Base-by-base conservation (phyloP, 73 alveolate genomes). In the Uronychia setigera region DNA sequence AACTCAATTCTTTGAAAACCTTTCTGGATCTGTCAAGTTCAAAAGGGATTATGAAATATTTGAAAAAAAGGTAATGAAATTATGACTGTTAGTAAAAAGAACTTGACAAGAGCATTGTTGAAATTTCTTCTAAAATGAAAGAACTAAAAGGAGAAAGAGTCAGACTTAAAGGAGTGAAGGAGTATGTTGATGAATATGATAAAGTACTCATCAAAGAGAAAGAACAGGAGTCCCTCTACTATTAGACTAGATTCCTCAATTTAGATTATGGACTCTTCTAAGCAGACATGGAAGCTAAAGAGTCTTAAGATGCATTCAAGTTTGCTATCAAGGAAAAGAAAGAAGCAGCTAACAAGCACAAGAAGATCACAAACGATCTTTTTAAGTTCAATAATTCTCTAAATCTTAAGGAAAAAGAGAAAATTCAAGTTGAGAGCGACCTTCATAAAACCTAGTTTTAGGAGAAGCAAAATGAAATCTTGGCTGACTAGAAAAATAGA, bases 141-240 rank as follows among this genome's bases (percentile, higher is more conserved):
- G 34, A 78, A 26, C 60, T 86, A 0, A 86, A 80, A 59, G 46
- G 35, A 32, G 92, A 86, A 34, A 78, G 79, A 60, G 87, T 86
- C n/a, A 86, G 79, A 79, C 87, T 78, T 25, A 86, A 60, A 59
- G 92, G 92, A 1, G 78, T 86, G 25, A 26, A 78, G 75, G 92
- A 86, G 79, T 86, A 76, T 59, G 87, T 33, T 0, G 87, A 79
- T 33, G 33, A 86, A 28, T 46, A 76, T 79, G 74, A 79, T n/a
- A 83, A 86, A 32, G 32, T 79, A 29, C 76, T 58, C 30, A 31
- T 1, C 11, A 26, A 79, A 19, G 59, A 86, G 83, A 86, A 86
- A 33, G 83, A 86, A 26, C 35, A 59, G 28, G 92, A 86, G 46
- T 26, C 33, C 29, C 46, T 57, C 32, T 76, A 74, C 19, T 33